Conservation (phyloP, 2,329 filamentous ascomycete genomes). For the Ophiostoma angusticollis region DNA sequence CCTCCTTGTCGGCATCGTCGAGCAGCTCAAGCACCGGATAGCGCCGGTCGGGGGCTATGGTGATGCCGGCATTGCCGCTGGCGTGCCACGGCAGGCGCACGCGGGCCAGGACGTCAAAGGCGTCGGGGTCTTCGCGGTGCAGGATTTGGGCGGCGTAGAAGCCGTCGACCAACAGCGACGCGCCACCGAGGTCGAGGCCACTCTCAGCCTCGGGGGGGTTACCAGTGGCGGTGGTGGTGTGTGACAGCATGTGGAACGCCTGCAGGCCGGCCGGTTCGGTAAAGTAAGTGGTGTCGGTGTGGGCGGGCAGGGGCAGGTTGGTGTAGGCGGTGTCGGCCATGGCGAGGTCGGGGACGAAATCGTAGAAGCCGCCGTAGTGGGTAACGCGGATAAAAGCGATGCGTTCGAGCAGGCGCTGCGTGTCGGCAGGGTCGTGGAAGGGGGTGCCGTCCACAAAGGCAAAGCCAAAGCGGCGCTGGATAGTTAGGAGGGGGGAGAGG, state of each 20-base stretch:
- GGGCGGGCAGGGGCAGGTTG: constrained; percentile 64
- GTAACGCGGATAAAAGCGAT: constrained; percentile 83
- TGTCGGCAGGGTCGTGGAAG: constrained; percentile 50
- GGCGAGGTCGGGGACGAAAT: constrained; percentile 80
- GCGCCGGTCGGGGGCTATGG: constrained; percentile 56
- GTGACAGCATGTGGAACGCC: constrained; percentile 81
- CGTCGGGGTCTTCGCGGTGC: constrained; percentile 34
- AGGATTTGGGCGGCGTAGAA: constrained; percentile 59
- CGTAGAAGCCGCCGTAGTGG: constrained; percentile 70
- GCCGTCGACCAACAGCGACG: constrained; percentile 74
- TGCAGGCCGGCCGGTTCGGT: constrained; percentile 84
- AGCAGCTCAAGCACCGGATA: constrained; percentile 62
- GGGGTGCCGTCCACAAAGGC: constrained; percentile 64
- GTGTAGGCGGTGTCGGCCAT: constrained; percentile 90
- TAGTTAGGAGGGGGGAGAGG: neutral
- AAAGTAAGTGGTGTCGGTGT: constrained; percentile 96
- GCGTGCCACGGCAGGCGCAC: constrained; percentile 63
- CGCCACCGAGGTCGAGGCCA: constrained; percentile 45
- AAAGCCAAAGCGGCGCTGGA: constrained; percentile 58
- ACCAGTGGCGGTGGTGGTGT: constrained; percentile 27
- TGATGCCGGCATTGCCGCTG: constrained; percentile 77
- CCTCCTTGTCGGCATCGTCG: constrained; percentile 16
- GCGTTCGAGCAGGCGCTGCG: constrained; percentile 59
- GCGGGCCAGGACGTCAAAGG: constrained; percentile 44
- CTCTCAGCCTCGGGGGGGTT: too few species aligned